Evolutionary conservation across 345 rosid genomes (phyloP).

Genomic region (Hibiscus tridactylites): DNA sequence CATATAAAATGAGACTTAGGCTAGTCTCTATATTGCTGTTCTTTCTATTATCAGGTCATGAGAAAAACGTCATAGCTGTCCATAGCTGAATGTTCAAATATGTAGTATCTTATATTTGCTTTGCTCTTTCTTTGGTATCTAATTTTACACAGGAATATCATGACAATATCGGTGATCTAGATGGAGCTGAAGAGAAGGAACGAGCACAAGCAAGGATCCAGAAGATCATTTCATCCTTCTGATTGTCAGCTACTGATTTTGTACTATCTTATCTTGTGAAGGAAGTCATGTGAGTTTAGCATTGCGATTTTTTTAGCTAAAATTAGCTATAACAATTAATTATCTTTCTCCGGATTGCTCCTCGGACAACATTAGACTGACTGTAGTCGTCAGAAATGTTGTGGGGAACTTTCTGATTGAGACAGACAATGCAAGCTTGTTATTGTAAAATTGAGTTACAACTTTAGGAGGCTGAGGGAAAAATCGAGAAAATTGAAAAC

Average conservation of each 20-base stretch:
- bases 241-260: slow-evolving; percentile 12
- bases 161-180: slow-evolving; percentile 87
- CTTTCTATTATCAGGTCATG: neutral
- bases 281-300: neutral
- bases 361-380: neutral
- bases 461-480: no score
- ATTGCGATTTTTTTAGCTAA: neutral
- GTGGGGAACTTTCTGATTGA: neutral
- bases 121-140: neutral
- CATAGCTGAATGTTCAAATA: neutral
- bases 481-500: no score
- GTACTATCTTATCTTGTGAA: neutral
- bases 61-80: no score
- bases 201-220: slow-evolving; percentile 64
- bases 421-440: neutral
- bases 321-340: neutral
- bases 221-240: slow-evolving; percentile 64
- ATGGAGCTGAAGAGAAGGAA: slow-evolving; percentile 92
- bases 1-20: neutral
- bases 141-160: slow-evolving; percentile 60
- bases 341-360: neutral
- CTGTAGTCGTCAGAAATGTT: neutral
- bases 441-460: neutral
- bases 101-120: neutral
- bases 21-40: neutral